Percentiles rank a stretch among this genome's conserved stretches.
Evolutionary conservation across 345 rosid species (phyloP).

Genomic region (Populus deltoides): DNA sequence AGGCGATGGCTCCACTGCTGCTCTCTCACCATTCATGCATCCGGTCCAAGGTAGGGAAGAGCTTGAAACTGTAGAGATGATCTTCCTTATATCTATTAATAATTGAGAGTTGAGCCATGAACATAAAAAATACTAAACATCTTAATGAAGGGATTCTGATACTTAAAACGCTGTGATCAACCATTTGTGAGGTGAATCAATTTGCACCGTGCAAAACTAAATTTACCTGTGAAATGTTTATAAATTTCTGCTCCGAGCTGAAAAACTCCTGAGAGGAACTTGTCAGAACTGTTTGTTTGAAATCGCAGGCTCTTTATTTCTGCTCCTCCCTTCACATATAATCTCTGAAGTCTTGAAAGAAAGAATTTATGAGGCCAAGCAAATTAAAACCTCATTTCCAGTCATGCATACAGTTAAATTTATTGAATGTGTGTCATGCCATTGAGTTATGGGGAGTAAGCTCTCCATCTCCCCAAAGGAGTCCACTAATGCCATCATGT

Average conservation of each 20-base stretch:
- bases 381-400: not conserved
- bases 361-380: not conserved
- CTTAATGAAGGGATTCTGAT: too few species aligned
- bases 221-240: not conserved
- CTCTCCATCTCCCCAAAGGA: not conserved
- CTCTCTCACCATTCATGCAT: not conserved
- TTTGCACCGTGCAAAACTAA: not conserved
- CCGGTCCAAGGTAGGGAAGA: not conserved
- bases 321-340: not conserved
- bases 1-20: not conserved
- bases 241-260: not conserved
- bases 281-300: not conserved
- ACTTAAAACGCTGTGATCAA: not conserved
- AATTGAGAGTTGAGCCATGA: not conserved
- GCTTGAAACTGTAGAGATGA: not conserved
- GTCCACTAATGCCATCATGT: not conserved
- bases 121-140: too few species aligned
- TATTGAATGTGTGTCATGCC: not conserved
- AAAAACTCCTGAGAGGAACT: not conserved
- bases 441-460: conserved; percentile 2
- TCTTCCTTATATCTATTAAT: not conserved
- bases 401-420: not conserved
- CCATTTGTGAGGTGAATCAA: not conserved
- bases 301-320: not conserved
- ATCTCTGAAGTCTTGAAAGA: not conserved